Base-by-base conservation (phyloP, 2,329 filamentous ascomycete genomes). In the Aureobasidium uvarum region DNA sequence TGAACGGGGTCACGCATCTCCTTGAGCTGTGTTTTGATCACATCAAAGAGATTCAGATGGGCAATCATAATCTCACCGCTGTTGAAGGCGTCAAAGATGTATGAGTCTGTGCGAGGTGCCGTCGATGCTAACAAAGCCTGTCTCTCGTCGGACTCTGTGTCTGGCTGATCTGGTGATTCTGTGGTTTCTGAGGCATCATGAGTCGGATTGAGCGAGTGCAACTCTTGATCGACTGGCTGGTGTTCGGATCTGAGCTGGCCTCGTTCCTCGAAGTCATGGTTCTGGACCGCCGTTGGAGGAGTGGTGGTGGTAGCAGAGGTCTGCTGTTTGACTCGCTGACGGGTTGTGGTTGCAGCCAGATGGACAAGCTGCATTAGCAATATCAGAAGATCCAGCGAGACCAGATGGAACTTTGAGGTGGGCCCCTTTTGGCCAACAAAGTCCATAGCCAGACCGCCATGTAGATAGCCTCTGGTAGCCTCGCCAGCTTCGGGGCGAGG, bases 381-480 rank as follows among this genome's bases (percentile, higher is more conserved):
- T 13, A 87, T 77, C 41, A 85, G 72, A 10, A 83, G 48, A 71
- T 88, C 86, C 67, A 87, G 75, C 3, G 77, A 70, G 5, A 84
- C 70, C 14, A 88, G 77, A 68, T 80, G 79, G 55, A 81, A 72
- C 71, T 82, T 83, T 62, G 83, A 81, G 3, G 82, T 80, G 2
- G 85, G 84, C 2, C 81, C 83, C 69, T 82, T 79, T 73, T 87
- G 84, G 18, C 86, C 86, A 62, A 88, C 83, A 71, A 88, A 87
- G 74, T 88, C 86, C 71, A 89, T 85, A 69, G 86, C 80, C 58
- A 88, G 69, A 2, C 86, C 85, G 6, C 86, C 86, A 71, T 88
- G 85, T 14, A 87, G 76, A 72, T 87, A 87, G 36, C 79, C 80
- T 69, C 80, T 71, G 5, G 80, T 81, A 23, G 78, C 77, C 68